These are phyloP conservation scores for Ambrosia trifida DNA, from an alignment of 129 eudicot genomes.

Conservation along the genomic window DNA sequence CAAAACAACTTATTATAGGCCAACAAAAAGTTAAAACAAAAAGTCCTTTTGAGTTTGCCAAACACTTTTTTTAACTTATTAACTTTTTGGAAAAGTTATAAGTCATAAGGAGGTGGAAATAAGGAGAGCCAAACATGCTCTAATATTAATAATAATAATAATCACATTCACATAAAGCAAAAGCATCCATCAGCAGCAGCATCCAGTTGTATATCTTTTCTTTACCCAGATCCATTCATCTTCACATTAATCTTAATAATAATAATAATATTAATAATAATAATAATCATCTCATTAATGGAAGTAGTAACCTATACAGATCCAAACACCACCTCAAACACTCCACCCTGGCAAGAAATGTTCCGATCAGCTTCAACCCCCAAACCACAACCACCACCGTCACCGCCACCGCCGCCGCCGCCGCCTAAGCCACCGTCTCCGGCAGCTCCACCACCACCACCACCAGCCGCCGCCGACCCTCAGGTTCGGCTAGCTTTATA, in stretches of 20 bases:
- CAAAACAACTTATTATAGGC: too few relatives aligned
- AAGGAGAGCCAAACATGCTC: too few relatives aligned
- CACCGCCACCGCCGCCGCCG: conserved; percentile 12
- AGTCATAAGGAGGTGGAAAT: too few relatives aligned
- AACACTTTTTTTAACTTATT: too few relatives aligned
- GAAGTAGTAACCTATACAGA: conserved; percentile 71
- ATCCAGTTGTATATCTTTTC: background rate
- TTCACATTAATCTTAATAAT: too few relatives aligned
- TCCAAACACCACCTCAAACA: conserved; percentile 36
- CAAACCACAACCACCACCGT: conserved; percentile 40
- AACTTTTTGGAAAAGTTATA: too few relatives aligned
- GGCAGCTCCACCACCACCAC: conserved; percentile 10
- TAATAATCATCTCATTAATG: conserved; percentile 29
- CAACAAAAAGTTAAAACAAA: too few relatives aligned
- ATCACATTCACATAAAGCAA: background rate
- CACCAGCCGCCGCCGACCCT: conserved; percentile 45
- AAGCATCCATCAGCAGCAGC: background rate
- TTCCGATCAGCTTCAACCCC: conserved; percentile 75
- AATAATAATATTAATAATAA: too few relatives aligned
- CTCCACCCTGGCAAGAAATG: conserved; percentile 91
- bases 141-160: background rate
- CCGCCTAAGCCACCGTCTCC: conserved; percentile 2
- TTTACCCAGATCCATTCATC: conserved; percentile 18
- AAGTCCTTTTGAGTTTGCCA: too few relatives aligned
- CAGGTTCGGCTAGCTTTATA: conserved; percentile 92